Conservation (phyloP, 768 basidiomycete genomes). For the Leucosporidium yakuticum region DNA sequence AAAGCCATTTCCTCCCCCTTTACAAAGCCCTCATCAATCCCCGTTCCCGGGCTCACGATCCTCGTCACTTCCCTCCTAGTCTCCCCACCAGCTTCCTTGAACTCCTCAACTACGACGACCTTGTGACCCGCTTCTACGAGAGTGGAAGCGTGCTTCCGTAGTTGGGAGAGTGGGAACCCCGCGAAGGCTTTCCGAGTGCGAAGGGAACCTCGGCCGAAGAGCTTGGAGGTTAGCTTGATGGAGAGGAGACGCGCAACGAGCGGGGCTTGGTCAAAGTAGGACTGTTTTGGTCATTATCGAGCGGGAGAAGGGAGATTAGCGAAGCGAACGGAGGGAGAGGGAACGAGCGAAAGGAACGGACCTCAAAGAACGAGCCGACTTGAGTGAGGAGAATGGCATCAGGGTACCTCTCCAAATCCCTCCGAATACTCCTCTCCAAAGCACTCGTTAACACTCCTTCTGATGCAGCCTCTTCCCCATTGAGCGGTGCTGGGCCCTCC, state of each 20-base stretch:
- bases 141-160: constrained; percentile 78
- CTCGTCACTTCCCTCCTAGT: background rate
- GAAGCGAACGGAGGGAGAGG: background rate
- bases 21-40: constrained; percentile 44
- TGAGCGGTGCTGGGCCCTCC: background rate
- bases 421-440: constrained; percentile 63
- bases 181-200: constrained; percentile 67
- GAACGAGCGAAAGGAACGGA: constrained; percentile 41
- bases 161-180: constrained; percentile 78
- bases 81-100: constrained; percentile 49
- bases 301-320: constrained; percentile 11
- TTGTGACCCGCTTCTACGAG: constrained; percentile 77
- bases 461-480: background rate
- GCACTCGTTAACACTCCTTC: constrained; percentile 41
- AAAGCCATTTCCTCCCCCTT: constrained; percentile 32
- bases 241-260: constrained; percentile 68
- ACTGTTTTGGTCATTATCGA: constrained; percentile 57
- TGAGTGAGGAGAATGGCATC: constrained; percentile 85
- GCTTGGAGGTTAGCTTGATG: constrained; percentile 67
- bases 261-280: constrained; percentile 85
- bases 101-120: constrained; percentile 93
- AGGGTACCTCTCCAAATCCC: constrained; percentile 69
- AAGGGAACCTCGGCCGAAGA: constrained; percentile 57
- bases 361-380: constrained; percentile 95
- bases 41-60: constrained; percentile 45